Evolutionary conservation across 2,329 filamentous ascomycete genomes (phyloP), one percentile per base, ranked within the genome.

Genomic region (Botrytis squamosa): DNA sequence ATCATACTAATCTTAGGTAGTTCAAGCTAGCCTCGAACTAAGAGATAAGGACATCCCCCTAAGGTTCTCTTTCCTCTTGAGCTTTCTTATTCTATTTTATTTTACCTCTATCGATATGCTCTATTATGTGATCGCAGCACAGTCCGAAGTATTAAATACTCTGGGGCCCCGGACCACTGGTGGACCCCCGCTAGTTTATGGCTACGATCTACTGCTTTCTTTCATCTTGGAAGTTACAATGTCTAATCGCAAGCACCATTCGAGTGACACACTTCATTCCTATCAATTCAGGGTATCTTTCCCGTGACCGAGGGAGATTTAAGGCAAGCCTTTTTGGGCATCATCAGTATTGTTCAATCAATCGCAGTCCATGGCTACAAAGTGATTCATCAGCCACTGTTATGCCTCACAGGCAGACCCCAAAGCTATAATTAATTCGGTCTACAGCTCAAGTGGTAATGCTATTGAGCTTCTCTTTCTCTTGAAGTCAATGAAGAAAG

Each of bases 291-390:
- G 29, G 20, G 22, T 10, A 52, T n/a, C 49, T 55, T n/a, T 55
- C 49, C 12, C 0, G 25, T 16, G 22, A 14, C 2, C 4, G 0
- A 7, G 25, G 12, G 25, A n/a, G 25, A 8, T 3, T 7, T 3
- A n/a, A 25, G 5, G 5, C 25, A n/a, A 16, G 25, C 18, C 6
- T 2, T 18, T 57, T 18, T 29, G n/a, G 8, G 3, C 3, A 57
- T 57, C 6, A 52, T 14, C 0, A 52, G 25, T 25, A 25, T 25
- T 52, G 10, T 52, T 52, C 49, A 22, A n/a, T n/a, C 49, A 18
- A 55, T 29, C 14, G 8, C 52, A 57, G 2, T 29, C 5, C 25
- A 29, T 33, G n/a, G n/a, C n/a, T 18, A 18, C n/a, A 57, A 29
- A 18, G n/a, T 57, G 3, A 57, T 33, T 57, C n/a, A 2, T 29